phyloP scores from a whole-genome alignment of 164 flowering plant species.

The Vitis rupestris region DNA sequence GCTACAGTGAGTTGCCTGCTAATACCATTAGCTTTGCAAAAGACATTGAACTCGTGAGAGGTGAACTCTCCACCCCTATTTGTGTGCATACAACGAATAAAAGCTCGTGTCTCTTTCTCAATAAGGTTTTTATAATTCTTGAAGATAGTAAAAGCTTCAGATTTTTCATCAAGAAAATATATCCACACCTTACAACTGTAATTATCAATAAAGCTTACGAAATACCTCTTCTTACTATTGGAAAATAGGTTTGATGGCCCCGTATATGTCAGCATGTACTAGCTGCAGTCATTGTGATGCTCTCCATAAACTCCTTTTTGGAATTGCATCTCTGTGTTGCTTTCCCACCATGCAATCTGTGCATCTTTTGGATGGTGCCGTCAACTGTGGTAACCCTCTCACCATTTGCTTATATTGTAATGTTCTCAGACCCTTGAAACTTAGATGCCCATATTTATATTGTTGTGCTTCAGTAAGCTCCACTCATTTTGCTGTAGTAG shows the following conservation, averaged over 20 bases:
- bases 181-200: neutral
- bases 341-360: neutral
- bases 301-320: neutral
- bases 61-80: neutral
- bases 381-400: neutral
- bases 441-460: conserved; percentile 10
- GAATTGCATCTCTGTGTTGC: conserved; percentile 5
- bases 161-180: neutral
- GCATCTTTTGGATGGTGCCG: neutral
- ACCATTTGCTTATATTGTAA: conserved; percentile 5
- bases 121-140: too few relatives aligned
- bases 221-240: neutral
- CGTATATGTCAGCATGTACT: conserved; percentile 10
- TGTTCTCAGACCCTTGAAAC: neutral
- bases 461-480: too few relatives aligned
- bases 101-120: too few relatives aligned
- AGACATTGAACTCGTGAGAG: neutral
- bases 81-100: neutral
- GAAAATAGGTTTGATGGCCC: conserved; percentile 3
- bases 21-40: too few relatives aligned
- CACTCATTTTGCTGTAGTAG: too few relatives aligned
- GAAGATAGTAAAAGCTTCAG: neutral
- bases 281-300: conserved; percentile 5
- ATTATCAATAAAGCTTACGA: neutral
- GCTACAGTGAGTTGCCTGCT: accelerated